A percentile compares a stretch with the other conserved stretches of the same genome.
These are phyloP conservation scores for Piper longum DNA, from an alignment of 164 flowering plant species.

Conservation along the genomic window DNA sequence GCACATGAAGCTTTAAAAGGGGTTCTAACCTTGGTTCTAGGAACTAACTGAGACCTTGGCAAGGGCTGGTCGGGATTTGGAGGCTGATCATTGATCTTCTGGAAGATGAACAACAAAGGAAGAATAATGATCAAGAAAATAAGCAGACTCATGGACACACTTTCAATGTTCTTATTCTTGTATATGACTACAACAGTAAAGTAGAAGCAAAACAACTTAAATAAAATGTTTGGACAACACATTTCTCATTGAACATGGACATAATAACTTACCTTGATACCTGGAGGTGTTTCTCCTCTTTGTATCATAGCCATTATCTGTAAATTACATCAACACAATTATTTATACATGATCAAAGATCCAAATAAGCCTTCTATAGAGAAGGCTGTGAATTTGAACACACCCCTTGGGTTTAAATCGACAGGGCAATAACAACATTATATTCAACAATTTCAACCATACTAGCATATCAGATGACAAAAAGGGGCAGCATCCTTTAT, in stretches of 20 bases:
- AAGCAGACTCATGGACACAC: no score
- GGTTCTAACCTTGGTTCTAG: constrained; percentile 52
- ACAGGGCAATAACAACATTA: not conserved
- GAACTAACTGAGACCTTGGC: constrained; percentile 64
- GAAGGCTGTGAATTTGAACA: not conserved
- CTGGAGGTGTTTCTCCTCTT: constrained; percentile 83
- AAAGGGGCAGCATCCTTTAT: not conserved
- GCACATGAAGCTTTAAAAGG: not conserved
- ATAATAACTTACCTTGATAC: constrained; percentile 32
- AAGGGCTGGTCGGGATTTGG: constrained; percentile 84
- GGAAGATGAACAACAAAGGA: constrained; percentile 9
- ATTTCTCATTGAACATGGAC: not conserved
- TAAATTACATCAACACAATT: constrained; percentile 70
- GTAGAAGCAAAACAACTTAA: not conserved
- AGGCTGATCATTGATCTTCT: constrained; percentile 87
- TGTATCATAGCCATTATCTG: constrained; percentile 90
- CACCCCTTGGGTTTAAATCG: not conserved
- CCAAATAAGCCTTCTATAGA: no score
- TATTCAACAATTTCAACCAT: not conserved
- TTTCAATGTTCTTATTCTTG: no score
- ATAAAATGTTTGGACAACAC: not conserved
- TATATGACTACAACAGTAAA: no score
- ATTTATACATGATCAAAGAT: constrained; percentile 43
- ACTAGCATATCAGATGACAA: not conserved
- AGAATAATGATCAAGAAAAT: not conserved